Evolutionary conservation across 345 rosid genomes (phyloP).

Genomic region (Camelina laxa): DNA sequence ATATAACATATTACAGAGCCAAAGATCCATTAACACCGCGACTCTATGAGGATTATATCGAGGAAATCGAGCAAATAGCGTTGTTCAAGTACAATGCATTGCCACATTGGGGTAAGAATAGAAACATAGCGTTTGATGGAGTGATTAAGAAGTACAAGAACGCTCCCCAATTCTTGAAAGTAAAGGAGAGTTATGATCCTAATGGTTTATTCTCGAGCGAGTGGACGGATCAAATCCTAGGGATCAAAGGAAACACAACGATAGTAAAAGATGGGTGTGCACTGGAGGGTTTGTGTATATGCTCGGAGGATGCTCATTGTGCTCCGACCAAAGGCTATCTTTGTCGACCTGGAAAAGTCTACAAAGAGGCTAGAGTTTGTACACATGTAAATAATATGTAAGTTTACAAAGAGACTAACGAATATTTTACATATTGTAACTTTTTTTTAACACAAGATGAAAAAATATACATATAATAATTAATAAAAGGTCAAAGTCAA

Average conservation of each 20-base stretch:
- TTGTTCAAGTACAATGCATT: conserved; percentile 68
- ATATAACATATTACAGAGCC: conserved; percentile 71
- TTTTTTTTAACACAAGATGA: not conserved
- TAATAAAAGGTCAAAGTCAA: conserved; percentile 38
- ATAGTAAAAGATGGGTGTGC: conserved; percentile 66
- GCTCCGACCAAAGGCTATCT: conserved; percentile 69
- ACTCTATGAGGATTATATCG: conserved; percentile 64
- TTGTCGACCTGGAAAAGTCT: conserved; percentile 67
- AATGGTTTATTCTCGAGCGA: conserved; percentile 70
- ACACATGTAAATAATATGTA: conserved; percentile 24
- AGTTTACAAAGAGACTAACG: too few relatives aligned
- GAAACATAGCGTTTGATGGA: conserved; percentile 63
- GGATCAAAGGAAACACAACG: conserved; percentile 51
- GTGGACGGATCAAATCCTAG: conserved; percentile 75
- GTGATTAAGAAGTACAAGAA: conserved; percentile 59
- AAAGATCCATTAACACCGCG: conserved; percentile 67
- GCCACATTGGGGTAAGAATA: conserved; percentile 92
- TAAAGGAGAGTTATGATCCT: conserved; percentile 66
- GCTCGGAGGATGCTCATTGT: conserved; percentile 74
- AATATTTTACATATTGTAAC: too few relatives aligned
- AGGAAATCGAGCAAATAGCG: conserved; percentile 86
- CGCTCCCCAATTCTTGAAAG: conserved; percentile 50
- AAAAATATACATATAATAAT: not conserved
- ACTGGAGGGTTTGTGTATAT: conserved; percentile 71
- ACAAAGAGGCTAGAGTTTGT: conserved; percentile 65